Conservation (phyloP, 2,329 filamentous ascomycete genomes). For the Plenodomus lindquistii region DNA sequence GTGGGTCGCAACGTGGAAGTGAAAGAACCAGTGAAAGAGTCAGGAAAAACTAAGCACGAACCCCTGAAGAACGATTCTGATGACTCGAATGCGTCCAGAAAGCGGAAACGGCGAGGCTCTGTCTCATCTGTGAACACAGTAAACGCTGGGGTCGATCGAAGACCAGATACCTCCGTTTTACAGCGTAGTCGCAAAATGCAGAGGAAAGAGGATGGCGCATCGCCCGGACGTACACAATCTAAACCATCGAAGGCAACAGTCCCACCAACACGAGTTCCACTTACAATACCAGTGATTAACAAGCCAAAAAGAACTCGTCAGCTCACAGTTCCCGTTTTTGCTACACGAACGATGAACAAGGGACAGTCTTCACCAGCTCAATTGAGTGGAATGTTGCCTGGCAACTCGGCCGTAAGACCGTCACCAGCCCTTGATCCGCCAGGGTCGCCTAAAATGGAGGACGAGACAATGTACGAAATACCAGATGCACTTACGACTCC, state of each 20-base stretch:
- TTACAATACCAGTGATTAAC: conserved; percentile 13
- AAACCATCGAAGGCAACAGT: neutral
- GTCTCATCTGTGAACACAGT: conserved; percentile 15
- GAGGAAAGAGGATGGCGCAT: conserved; percentile 28
- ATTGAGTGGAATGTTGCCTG: conserved; percentile 38
- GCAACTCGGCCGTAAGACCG: conserved; percentile 17
- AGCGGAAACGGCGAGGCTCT: conserved; percentile 36
- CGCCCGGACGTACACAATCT: conserved; percentile 11
- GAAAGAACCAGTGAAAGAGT: conserved; percentile 11
- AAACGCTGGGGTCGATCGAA: conserved; percentile 10
- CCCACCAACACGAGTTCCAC: neutral
- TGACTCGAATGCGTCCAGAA: conserved; percentile 34
- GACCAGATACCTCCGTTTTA: conserved; percentile 10
- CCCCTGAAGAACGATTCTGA: conserved; percentile 28
- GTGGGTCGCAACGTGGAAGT: conserved; percentile 7
- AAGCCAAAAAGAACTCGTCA: conserved; percentile 34
- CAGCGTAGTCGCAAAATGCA: conserved; percentile 31
- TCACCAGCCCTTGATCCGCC: conserved; percentile 15
- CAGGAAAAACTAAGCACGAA: neutral
- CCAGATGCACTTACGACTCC: conserved; percentile 26
- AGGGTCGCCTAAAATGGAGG: conserved; percentile 23
- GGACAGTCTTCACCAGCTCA: conserved; percentile 40
- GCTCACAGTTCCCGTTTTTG: conserved; percentile 23
- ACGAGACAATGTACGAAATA: conserved; percentile 45
- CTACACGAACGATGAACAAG: conserved; percentile 24